These are phyloP conservation scores for Eimeria praecox DNA, from an alignment of 169 alveolate genomes.

Conservation along the genomic window DNA sequence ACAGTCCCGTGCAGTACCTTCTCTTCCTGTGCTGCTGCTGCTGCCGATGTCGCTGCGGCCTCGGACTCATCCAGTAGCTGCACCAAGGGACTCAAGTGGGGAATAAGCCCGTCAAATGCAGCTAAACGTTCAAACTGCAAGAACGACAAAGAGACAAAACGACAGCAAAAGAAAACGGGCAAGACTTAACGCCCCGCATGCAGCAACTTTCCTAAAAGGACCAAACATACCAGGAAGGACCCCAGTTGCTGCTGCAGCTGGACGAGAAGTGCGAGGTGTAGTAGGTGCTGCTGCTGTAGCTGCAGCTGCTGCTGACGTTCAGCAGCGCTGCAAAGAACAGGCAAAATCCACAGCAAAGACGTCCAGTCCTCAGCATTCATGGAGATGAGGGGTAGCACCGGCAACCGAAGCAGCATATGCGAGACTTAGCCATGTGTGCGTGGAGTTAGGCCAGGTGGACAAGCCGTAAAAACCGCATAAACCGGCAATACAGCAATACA, in stretches of 20 bases:
- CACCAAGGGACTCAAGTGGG: slow-evolving; percentile 58
- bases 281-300: slow-evolving; percentile 66
- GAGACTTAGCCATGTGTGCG: not conserved
- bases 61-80: slow-evolving; percentile 70
- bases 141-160: not conserved
- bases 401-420: not conserved
- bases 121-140: slow-evolving; percentile 59
- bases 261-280: slow-evolving; percentile 60
- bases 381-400: not conserved
- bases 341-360: not conserved
- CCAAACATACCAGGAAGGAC: slow-evolving; percentile 40
- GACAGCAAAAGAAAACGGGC: not conserved
- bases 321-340: slow-evolving; percentile 39
- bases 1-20: not conserved
- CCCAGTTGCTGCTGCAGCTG: slow-evolving; percentile 78
- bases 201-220: not conserved
- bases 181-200: not conserved
- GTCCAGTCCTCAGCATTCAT: not conserved
- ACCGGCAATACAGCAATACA: not conserved
- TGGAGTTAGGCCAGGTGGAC: not conserved
- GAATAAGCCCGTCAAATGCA: slow-evolving; percentile 57
- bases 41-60: slow-evolving; percentile 40
- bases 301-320: slow-evolving; percentile 59
- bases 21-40: slow-evolving; percentile 50
- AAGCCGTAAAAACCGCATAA: not conserved